Conservation (phyloP, 2,329 filamentous ascomycete species). For the Colletotrichum neosansevieriae region DNA sequence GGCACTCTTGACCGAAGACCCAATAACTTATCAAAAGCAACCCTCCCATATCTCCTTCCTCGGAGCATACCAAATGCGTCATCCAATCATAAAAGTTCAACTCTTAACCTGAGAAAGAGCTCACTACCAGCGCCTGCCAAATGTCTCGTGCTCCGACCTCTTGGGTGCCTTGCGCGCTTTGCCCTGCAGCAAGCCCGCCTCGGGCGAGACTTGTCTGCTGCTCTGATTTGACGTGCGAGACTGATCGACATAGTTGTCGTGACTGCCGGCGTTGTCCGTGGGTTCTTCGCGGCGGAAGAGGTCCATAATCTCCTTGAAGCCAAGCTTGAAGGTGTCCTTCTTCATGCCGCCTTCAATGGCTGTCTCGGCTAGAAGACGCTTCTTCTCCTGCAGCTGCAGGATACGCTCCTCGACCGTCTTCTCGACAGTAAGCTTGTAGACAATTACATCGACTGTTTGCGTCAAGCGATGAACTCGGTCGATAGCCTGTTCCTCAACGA, state of each 20-base stretch:
- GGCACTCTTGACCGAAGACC: too few species aligned
- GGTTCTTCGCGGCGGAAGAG: conserved; percentile 69
- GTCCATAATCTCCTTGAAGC: conserved; percentile 91
- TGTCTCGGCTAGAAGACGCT: conserved; percentile 89
- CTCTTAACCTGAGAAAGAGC: too few species aligned
- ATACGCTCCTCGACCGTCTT: conserved; percentile 94
- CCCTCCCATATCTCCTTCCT: too few species aligned
- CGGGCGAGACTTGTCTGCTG: conserved; percentile 31
- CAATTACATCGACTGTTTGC: conserved; percentile 92
- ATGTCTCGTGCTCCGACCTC: conserved; percentile 43
- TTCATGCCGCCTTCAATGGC: conserved; percentile 87
- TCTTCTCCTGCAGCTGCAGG: conserved; percentile 92
- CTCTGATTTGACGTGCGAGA: conserved; percentile 19
- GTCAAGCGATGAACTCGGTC: conserved; percentile 98
- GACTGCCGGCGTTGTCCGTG: background rate
- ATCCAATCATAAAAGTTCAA: too few species aligned
- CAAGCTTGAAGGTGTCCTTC: conserved; percentile 82
- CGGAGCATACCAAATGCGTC: too few species aligned
- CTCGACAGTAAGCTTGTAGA: conserved; percentile 92
- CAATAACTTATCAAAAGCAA: too few species aligned
- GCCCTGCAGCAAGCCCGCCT: conserved; percentile 19
- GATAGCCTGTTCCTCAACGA: conserved; percentile 98
- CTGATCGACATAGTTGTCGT: conserved; percentile 28
- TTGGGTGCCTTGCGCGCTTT: conserved; percentile 46
- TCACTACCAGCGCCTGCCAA: conserved; percentile 35